Conservation (phyloP, 2,329 filamentous ascomycete species). For the Diaporthe vaccinii region DNA sequence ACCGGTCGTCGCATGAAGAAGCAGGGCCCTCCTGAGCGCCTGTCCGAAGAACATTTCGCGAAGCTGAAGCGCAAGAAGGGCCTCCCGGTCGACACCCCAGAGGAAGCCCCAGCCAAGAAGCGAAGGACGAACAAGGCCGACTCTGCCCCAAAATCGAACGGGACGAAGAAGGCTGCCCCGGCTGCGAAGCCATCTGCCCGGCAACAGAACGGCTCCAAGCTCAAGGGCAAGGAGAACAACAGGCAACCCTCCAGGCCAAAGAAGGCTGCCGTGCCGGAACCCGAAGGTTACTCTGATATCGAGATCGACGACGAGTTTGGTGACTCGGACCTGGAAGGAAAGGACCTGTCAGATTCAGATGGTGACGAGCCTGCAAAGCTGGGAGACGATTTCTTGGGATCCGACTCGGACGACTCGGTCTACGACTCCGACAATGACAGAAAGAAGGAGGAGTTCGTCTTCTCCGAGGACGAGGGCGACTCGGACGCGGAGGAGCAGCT, state of each 20-base stretch:
- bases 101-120: conserved; percentile 74
- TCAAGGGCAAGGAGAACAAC: conserved; percentile 52
- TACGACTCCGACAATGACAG: conserved; percentile 80
- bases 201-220: conserved; percentile 52
- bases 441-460: conserved; percentile 76
- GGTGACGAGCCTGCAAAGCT: conserved; percentile 56
- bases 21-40: conserved; percentile 86
- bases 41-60: conserved; percentile 84
- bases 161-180: conserved; percentile 47
- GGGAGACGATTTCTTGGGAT: conserved; percentile 72
- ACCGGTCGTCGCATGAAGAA: conserved; percentile 94
- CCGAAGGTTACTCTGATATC: conserved; percentile 59
- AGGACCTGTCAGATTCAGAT: conserved; percentile 57
- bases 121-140: conserved; percentile 55
- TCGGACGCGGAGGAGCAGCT: conserved; percentile 91
- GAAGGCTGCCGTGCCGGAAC: conserved; percentile 58
- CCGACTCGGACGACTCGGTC: conserved; percentile 69
- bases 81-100: conserved; percentile 71
- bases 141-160: conserved; percentile 51
- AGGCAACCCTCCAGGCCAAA: conserved; percentile 52
- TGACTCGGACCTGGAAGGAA: conserved; percentile 61
- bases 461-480: conserved; percentile 94
- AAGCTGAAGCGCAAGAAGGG: conserved; percentile 89
- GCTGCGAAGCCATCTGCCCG: conserved; percentile 48
- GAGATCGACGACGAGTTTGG: conserved; percentile 55